Evolutionary conservation across 1,139 yeast genomes (phyloP), one percentile per base, ranked within the genome.

Genomic region (Lodderomyces jiufengensis): DNA sequence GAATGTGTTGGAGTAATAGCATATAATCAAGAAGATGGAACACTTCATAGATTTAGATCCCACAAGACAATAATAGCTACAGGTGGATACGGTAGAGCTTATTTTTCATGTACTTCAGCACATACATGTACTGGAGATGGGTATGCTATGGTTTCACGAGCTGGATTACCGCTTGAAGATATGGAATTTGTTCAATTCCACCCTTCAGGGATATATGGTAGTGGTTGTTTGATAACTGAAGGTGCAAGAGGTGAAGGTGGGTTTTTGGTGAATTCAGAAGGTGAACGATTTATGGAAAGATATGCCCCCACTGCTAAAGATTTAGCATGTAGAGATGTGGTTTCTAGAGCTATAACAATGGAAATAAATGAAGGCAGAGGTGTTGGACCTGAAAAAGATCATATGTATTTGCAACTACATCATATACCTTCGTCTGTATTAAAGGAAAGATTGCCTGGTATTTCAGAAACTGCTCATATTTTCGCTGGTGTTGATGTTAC

Each of bases 201-300:
- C 66, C 98, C 98, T 42, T 88, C 97, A 25, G 98, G 98, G 76
- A 90, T 92, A 62, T 92, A 92, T 66, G 98, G 98, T 41, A 87
- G 97, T 33, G 98, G 98, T 46, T 92, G 97, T 73, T 73, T 92
- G 70, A 92, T 92, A 61, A 92, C 98, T 41, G 98, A 92, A 69
- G 98, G 98, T 69, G 95, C 97, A 49, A 84, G 98, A 75, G 98
- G 98, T 76, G 98, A 92, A 74, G 98, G 97, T 78, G 98, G 98
- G 46, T 90, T 79, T 77, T 73, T 92, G 59, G 76, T 92, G 49
- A 92, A 92, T 76, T 79, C 88, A 50, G 95, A 92, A 69, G 98
- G 98, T 74, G 98, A 92, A 74, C 83, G 98, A 66, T 92, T 92
- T 66, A 92, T 92, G 98, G 97, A 92, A 73, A 83, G 98, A 67